Evolutionary conservation across 179 eudicot genomes (phyloP).

Genomic region (Silene coronaria): DNA sequence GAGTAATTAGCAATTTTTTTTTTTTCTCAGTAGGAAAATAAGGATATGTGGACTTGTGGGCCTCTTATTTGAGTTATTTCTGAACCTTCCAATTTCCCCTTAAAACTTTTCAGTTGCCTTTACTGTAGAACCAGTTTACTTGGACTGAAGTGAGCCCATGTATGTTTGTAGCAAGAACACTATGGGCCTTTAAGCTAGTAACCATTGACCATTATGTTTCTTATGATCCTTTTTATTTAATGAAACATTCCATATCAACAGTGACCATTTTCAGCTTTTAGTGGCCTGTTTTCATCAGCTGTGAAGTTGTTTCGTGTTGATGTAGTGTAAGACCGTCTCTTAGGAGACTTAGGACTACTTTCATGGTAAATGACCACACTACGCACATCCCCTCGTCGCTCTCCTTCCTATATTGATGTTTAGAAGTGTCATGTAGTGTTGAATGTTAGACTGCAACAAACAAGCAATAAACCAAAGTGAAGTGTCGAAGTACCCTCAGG

Average conservation of each 20-base stretch:
- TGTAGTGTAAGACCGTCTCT: background rate
- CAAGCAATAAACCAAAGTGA: no score
- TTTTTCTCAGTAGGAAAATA: background rate
- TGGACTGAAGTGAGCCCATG: background rate
- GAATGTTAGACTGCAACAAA: no score
- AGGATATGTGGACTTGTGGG: background rate
- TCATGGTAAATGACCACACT: background rate
- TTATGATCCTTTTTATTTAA: background rate
- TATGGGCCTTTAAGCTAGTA: background rate
- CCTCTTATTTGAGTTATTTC: background rate
- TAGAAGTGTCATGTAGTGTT: no score
- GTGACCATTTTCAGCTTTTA: background rate
- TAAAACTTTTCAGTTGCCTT: background rate
- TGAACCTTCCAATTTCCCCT: background rate
- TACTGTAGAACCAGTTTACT: background rate
- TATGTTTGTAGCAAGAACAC: background rate
- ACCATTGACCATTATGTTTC: background rate
- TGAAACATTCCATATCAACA: no score
- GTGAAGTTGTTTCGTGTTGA: background rate
- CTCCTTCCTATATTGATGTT: background rate
- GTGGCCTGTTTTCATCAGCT: background rate
- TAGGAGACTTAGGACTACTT: background rate
- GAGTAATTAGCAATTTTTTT: conserved; percentile 3
- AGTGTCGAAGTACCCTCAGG: no score
- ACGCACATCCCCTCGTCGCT: background rate